Conservation (phyloP, 176 grass and related monocot genomes). For the Hyparrhenia diplandra region DNA sequence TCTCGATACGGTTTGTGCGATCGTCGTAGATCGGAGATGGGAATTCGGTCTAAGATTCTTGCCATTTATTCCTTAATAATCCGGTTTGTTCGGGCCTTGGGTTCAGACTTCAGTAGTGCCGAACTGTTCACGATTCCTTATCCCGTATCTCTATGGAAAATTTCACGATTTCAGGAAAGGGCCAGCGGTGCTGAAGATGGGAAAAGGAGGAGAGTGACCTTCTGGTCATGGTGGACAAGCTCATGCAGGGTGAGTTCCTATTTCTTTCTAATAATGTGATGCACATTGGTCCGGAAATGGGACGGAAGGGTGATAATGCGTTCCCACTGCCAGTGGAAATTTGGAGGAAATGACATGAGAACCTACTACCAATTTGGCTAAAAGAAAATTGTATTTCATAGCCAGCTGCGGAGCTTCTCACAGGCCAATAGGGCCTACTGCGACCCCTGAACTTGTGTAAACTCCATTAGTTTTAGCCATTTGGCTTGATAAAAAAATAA, state of each 20-base stretch:
- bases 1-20: neutral
- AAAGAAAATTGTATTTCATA: neutral
- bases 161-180: slow-evolving; percentile 30
- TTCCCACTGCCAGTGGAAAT: neutral
- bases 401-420: too few relatives aligned
- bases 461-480: too few relatives aligned
- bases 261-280: neutral
- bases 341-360: neutral
- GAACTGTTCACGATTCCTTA: too few relatives aligned
- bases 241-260: slow-evolving; percentile 21
- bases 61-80: neutral
- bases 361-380: neutral
- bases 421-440: too few relatives aligned
- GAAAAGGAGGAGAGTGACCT: slow-evolving; percentile 29
- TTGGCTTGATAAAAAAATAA: too few relatives aligned
- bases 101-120: neutral
- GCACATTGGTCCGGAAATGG: neutral
- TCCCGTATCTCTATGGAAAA: neutral
- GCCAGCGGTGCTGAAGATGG: neutral
- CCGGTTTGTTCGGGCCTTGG: too few relatives aligned
- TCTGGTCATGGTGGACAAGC: slow-evolving; percentile 25
- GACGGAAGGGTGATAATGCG: neutral
- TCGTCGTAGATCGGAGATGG: neutral
- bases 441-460: too few relatives aligned
- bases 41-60: neutral